Percentiles rank a stretch among this genome's conserved stretches.
These are phyloP conservation scores for Dalechampia spathulata DNA, from an alignment of 441 rosid species.

Conservation along the genomic window DNA sequence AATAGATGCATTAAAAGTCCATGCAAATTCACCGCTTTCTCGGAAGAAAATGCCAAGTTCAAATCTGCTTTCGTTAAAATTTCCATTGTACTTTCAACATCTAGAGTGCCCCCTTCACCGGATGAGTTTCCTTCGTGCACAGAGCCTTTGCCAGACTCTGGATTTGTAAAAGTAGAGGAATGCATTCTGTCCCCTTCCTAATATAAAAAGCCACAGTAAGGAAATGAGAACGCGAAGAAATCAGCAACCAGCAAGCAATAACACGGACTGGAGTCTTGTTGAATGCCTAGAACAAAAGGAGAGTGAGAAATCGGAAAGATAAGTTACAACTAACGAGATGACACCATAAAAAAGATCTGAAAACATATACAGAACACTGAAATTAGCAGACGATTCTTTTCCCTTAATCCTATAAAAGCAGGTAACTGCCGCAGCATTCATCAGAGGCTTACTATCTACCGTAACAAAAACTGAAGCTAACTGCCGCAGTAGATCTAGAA, in stretches of 20 bases:
- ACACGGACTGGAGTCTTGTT: too few relatives aligned
- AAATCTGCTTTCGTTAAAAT: slow-evolving; percentile 38
- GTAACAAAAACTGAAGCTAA: too few relatives aligned
- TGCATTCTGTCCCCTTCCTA: slow-evolving; percentile 16
- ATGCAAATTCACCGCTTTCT: slow-evolving; percentile 62
- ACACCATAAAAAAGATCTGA: too few relatives aligned
- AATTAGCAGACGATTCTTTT: slow-evolving; percentile 2
- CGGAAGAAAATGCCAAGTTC: slow-evolving; percentile 45
- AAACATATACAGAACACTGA: background rate
- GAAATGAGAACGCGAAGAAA: background rate
- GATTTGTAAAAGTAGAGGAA: slow-evolving; percentile 4
- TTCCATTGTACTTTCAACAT: slow-evolving; percentile 34
- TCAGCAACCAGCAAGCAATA: too few relatives aligned
- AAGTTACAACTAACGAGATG: too few relatives aligned
- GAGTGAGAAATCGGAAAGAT: too few relatives aligned
- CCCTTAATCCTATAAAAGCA: background rate
- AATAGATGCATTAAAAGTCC: slow-evolving; percentile 70
- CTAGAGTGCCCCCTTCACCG: slow-evolving; percentile 28
- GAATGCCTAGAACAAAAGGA: too few relatives aligned
- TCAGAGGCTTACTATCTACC: background rate
- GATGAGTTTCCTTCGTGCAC: slow-evolving; percentile 19
- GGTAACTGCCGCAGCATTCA: background rate
- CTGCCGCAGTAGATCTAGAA: slow-evolving; percentile 12
- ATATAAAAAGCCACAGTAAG: slow-evolving; percentile 13
- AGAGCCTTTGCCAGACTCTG: slow-evolving; percentile 11